Conservation (phyloP, 768 basidiomycete species). For the Boletellus emodensis region DNA sequence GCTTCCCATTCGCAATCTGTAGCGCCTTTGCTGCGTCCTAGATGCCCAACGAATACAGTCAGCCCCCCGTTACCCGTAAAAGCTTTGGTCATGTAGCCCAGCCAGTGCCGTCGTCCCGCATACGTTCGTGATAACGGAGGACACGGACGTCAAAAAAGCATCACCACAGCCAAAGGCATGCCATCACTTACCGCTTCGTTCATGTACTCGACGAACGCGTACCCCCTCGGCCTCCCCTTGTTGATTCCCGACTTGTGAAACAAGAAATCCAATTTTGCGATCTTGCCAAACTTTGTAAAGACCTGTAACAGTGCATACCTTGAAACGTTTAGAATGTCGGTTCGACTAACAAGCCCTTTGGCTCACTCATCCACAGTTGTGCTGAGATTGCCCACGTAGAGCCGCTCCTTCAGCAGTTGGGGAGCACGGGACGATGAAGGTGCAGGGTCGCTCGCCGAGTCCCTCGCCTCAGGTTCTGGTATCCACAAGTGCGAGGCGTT, state of each 20-base stretch:
- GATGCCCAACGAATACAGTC: slow-evolving; percentile 20
- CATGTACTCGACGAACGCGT: slow-evolving; percentile 88
- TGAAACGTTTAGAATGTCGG: slow-evolving; percentile 13
- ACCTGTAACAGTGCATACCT: slow-evolving; percentile 88
- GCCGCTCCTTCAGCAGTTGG: slow-evolving; percentile 57
- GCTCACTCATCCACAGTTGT: slow-evolving; percentile 82
- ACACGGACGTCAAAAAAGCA: slow-evolving; percentile 24
- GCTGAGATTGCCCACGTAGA: slow-evolving; percentile 89
- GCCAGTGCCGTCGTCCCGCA: slow-evolving; percentile 16
- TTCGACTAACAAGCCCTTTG: neutral
- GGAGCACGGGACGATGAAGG: slow-evolving; percentile 26
- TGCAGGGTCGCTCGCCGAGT: slow-evolving; percentile 13
- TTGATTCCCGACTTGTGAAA: slow-evolving; percentile 89
- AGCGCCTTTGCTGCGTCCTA: slow-evolving; percentile 87
- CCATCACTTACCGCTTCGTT: slow-evolving; percentile 67
- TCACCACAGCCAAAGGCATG: slow-evolving; percentile 17
- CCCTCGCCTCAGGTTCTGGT: slow-evolving; percentile 24
- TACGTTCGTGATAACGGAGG: slow-evolving; percentile 18
- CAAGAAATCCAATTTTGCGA: slow-evolving; percentile 89
- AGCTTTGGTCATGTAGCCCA: slow-evolving; percentile 22
- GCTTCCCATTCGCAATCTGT: slow-evolving; percentile 66
- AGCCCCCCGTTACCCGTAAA: slow-evolving; percentile 11
- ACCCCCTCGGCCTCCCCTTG: slow-evolving; percentile 92
- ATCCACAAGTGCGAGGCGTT: slow-evolving; percentile 30
- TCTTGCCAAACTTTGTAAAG: slow-evolving; percentile 89